Percentiles rank a stretch among this genome's conserved stretches.
Conservation (phyloP, 441 rosid species). For the Euphorbia schlechtendalii region DNA sequence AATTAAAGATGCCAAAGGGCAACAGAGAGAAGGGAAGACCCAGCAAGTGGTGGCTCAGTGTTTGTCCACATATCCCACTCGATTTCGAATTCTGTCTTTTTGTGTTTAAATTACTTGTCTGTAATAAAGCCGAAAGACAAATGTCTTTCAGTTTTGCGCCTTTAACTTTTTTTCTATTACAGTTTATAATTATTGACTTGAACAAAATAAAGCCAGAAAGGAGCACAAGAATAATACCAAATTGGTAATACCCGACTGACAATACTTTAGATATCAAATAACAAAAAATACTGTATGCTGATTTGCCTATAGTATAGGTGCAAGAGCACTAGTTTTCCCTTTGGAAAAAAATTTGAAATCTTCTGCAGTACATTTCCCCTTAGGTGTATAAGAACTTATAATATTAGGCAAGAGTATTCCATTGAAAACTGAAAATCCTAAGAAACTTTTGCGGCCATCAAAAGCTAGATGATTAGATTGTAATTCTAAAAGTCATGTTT, state of each 20-base stretch:
- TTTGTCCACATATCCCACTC: not conserved
- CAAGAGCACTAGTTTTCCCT: no score
- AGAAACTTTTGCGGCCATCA: no score
- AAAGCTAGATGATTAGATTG: no score
- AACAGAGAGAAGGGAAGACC: not conserved
- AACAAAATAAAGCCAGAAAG: not conserved
- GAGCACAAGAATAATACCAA: not conserved
- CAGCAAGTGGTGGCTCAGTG: not conserved
- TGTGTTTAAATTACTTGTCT: not conserved
- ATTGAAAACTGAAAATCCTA: no score
- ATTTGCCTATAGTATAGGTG: no score
- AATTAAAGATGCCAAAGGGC: not conserved
- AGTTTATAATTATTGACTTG: not conserved
- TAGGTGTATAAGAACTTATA: no score
- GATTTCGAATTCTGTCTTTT: not conserved
- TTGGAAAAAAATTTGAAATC: no score
- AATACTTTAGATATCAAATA: not conserved
- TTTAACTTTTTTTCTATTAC: no score
- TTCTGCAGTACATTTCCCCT: no score
- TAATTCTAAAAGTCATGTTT: not conserved
- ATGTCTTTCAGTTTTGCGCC: not conserved
- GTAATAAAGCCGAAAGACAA: not conserved
- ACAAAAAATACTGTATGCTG: no score
- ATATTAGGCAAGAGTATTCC: no score
- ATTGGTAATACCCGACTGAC: not conserved